These are phyloP conservation scores for Sesbania bispinosa DNA, from an alignment of 306 rosid species.

Conservation along the genomic window DNA sequence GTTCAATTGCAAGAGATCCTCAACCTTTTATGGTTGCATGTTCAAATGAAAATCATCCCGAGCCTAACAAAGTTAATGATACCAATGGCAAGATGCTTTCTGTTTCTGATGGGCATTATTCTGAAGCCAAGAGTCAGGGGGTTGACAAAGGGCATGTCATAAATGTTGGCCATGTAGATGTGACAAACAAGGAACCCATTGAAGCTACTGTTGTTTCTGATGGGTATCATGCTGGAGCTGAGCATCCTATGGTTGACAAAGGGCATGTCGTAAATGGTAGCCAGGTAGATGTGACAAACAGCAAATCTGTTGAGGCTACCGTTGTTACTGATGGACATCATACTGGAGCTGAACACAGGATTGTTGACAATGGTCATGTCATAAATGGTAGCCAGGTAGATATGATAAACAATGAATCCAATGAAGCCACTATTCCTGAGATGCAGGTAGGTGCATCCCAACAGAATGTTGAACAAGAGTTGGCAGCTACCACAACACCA, in stretches of 20 bases:
- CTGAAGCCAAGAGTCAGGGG: constrained; percentile 13
- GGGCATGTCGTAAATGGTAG: constrained; percentile 33
- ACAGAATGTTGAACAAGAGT: constrained; percentile 37
- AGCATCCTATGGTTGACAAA: constrained; percentile 9
- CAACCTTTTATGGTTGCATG: constrained; percentile 31
- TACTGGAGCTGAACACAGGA: background rate
- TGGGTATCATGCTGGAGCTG: constrained; percentile 6
- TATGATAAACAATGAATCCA: constrained; percentile 17
- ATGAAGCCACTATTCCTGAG: constrained; percentile 25
- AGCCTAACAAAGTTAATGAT: constrained; percentile 26
- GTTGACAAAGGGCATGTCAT: constrained; percentile 24
- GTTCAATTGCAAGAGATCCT: constrained; percentile 59
- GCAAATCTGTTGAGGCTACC: background rate
- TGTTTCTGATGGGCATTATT: constrained; percentile 31
- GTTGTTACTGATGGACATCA: constrained; percentile 17
- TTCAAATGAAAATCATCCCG: constrained; percentile 39
- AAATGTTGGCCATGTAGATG: constrained; percentile 38
- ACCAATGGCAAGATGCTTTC: constrained; percentile 29
- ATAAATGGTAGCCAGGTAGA: constrained; percentile 44
- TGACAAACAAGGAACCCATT: constrained; percentile 5
- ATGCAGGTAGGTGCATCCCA: constrained; percentile 21
- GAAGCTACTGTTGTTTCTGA: constrained; percentile 18
- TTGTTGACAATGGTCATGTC: constrained; percentile 18
- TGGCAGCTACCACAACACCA: constrained; percentile 22
- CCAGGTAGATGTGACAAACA: constrained; percentile 28